phyloP scores from a whole-genome alignment of 352 stramenopile genomes.

The Globisporangium nunn region DNA sequence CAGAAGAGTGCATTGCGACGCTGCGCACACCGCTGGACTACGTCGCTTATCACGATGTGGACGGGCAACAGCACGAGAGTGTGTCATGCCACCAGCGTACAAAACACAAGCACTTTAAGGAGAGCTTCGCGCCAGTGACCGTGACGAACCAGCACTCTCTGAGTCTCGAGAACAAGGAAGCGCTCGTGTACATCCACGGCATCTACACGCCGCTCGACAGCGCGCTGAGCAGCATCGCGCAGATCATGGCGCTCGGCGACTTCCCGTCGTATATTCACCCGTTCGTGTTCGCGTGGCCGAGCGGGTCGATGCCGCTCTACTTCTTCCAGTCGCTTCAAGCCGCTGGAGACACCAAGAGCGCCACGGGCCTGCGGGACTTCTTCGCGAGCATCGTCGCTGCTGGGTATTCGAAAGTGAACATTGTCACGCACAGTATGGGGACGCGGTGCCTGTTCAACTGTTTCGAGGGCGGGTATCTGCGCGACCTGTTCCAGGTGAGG shows the following conservation, averaged over 20 bases:
- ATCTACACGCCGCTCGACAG: slow-evolving; percentile 15
- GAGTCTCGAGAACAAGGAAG: slow-evolving; percentile 6
- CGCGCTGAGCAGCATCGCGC: slow-evolving; percentile 15
- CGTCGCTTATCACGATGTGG: slow-evolving; percentile 18
- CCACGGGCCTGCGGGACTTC: slow-evolving; percentile 13
- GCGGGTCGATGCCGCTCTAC: slow-evolving; percentile 13
- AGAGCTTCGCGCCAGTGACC: slow-evolving; percentile 10
- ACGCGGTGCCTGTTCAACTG: slow-evolving; percentile 16
- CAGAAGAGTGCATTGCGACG: slow-evolving; percentile 13
- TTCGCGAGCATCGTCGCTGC: slow-evolving; percentile 16
- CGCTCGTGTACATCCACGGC: slow-evolving; percentile 20
- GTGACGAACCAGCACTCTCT: not conserved
- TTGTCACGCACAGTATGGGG: slow-evolving; percentile 20
- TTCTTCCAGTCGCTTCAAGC: slow-evolving; percentile 14
- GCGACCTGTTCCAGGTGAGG: slow-evolving; percentile 13
- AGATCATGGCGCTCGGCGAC: slow-evolving; percentile 17
- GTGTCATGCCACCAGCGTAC: not conserved
- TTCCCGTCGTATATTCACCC: slow-evolving; percentile 16
- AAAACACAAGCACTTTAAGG: slow-evolving; percentile 12
- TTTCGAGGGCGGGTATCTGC: slow-evolving; percentile 10
- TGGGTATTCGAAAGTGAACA: slow-evolving; percentile 19
- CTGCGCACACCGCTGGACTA: slow-evolving; percentile 18
- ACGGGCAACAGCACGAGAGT: slow-evolving; percentile 4
- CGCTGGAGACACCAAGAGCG: slow-evolving; percentile 7
- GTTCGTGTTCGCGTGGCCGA: slow-evolving; percentile 20